Evolutionary conservation across 2,329 filamentous ascomycete genomes (phyloP), one percentile per base, ranked within the genome.

Genomic region (Pseudogymnoascus sp.): DNA sequence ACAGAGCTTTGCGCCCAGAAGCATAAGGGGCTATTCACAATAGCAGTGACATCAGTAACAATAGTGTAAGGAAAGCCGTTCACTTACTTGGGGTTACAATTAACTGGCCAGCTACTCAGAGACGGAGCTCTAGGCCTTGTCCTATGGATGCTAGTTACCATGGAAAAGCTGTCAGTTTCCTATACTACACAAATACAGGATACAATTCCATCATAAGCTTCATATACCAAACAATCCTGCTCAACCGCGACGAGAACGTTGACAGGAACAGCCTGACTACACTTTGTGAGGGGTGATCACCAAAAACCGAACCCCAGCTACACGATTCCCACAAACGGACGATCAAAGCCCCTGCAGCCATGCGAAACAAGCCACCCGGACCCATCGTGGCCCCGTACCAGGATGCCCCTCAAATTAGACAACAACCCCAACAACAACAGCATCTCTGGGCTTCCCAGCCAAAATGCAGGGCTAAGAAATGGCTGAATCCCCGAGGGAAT

Each of bases 331-430:
- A 53, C 47, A 53, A 53, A 53, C n/a, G 47, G 47, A 53, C 25
- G 47, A 53, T 31, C 25, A 16, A 53, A 31, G 25, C 47, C 47
- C 47, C 47, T 53, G 47, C 47, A 53, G 47, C 47, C 47, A 53
- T 53, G 47, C 47, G 47, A 53, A 53, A 53, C 47, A 53, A 53
- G 47, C 47, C 47, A 53, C 47, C 47, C 47, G 47, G 47, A 53
- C 47, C 47, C 47, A 31, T 53, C 47, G 25, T 2, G 25, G 47
- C 47, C 47, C 47, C 47, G 47, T 53, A 53, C 47, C 23, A 53
- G 47, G 47, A 31, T 53, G 47, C 25, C 47, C 47, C 25, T 33
- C 47, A 53, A 53, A 53, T 53, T 53, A 53, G 47, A 53, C 47
- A 53, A 53, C 47, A 53, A 16, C 47, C 31, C 14, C 47, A 31